These are phyloP conservation scores for Geranium rotundifolium DNA, from an alignment of 345 rosid species.

Conservation along the genomic window DNA sequence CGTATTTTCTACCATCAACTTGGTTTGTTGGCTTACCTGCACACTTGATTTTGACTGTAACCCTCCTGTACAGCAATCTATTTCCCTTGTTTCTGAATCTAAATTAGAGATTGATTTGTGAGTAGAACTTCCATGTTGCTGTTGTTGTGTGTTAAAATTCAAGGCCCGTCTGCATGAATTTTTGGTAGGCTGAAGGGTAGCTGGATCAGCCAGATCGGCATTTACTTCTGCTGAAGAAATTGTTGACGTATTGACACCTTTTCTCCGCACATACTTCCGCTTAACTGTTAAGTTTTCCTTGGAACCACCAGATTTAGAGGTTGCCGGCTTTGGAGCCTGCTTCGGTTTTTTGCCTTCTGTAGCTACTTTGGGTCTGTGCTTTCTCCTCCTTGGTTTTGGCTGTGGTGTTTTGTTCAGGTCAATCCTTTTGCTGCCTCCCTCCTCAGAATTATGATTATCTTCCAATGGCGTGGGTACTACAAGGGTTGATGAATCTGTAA, in stretches of 20 bases:
- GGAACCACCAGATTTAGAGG: conserved; percentile 19
- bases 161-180: conserved; percentile 48
- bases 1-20: conserved; percentile 22
- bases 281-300: conserved; percentile 31
- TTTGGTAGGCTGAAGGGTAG: conserved; percentile 17
- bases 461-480: conserved; percentile 5
- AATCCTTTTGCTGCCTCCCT: conserved; percentile 13
- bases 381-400: conserved; percentile 58
- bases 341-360: conserved; percentile 40
- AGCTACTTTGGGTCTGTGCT: conserved; percentile 76
- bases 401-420: conserved; percentile 47
- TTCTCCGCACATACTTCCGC: conserved; percentile 43
- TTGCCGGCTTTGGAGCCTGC: conserved; percentile 24
- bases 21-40: conserved; percentile 17
- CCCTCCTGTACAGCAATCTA: conserved; percentile 5
- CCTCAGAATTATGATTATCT: conserved; percentile 27
- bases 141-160: conserved; percentile 32
- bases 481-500: conserved; percentile 18
- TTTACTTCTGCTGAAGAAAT: conserved; percentile 19
- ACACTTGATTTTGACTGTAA: conserved; percentile 16
- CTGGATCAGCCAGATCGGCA: conserved; percentile 20
- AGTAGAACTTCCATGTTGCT: conserved; percentile 9
- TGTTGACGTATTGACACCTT: conserved; percentile 17
- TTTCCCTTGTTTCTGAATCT: conserved; percentile 14
- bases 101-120: conserved; percentile 7